Evolutionary conservation across 257 asterid genomes (phyloP), one percentile per base, ranked within the genome.

Genomic region (Capsicum chinense): DNA sequence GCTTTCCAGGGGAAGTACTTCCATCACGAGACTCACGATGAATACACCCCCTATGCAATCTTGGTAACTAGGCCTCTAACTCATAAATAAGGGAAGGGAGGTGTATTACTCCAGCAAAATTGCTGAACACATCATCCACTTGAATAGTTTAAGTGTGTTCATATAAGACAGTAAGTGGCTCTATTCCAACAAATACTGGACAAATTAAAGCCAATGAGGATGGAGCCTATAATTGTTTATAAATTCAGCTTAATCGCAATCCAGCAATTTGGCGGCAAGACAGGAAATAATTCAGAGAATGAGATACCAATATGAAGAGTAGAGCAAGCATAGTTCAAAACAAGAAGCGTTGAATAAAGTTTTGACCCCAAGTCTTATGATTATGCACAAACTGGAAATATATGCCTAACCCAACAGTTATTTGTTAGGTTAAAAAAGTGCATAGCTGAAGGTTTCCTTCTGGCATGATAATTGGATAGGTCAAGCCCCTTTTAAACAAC

Each of bases 211-310:
- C 47, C 2, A 19, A 76, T 3, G 0, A 50, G 11, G 21, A 14
- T 52, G 35, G 79, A 52, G 63, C 63, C 63, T 52, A 13, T 21
- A 52, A 52, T 76, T 76, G 81, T 13, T 35, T 11, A 21, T 9
- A 7, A 5, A 52, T 76, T 73, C 48, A 52, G 81, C 63, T 76
- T 74, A 33, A 74, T 74, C 13, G 62, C 2, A 13, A 21, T 21
- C 26, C 63, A 76, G 62, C 63, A 76, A 26, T 52, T 26, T 52
- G 81, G 63, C 63, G 26, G 48, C 80, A n/a, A 73, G 47, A 52
- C 81, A 21, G 62, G 52, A 76, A 54, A 76, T 63, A 12, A 52
- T 76, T 21, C 58, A 21, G 81, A 76, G 44, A 50, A 21, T 14
- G 19, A 73, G 80, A 48, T 73, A 73, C 1, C n/a, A 73, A 47